Percentiles rank a stretch among this genome's conserved stretches.
Evolutionary conservation across 1,284 basidiomycete species (phyloP).

Genomic region (Taiwanofungus camphoratus): DNA sequence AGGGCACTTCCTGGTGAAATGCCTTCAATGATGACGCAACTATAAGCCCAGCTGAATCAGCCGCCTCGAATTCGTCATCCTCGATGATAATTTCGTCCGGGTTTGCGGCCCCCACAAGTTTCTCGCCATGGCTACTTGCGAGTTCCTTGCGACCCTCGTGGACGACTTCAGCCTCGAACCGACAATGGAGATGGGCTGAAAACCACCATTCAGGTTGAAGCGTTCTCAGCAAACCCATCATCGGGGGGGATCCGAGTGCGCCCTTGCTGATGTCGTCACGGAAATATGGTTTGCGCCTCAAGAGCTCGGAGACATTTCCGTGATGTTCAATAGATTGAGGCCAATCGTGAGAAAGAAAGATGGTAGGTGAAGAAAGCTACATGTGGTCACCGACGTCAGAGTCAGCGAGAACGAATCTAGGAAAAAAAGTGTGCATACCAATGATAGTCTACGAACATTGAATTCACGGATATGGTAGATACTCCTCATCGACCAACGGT

Average conservation of each 20-base stretch:
- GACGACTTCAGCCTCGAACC: slow-evolving; percentile 66
- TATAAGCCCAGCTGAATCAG: slow-evolving; percentile 2
- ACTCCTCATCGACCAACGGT: slow-evolving; percentile 67
- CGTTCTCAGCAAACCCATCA: slow-evolving; percentile 71
- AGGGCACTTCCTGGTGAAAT: neutral
- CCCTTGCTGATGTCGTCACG: slow-evolving; percentile 67
- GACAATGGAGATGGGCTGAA: slow-evolving; percentile 89
- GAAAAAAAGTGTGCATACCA: slow-evolving; percentile 43
- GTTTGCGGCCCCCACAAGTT: slow-evolving; percentile 28
- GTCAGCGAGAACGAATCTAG: slow-evolving; percentile 1
- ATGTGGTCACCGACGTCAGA: slow-evolving; percentile 2
- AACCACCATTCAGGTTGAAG: slow-evolving; percentile 94
- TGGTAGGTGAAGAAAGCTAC: slow-evolving; percentile 57
- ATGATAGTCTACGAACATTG: slow-evolving; percentile 74
- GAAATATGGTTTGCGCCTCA: slow-evolving; percentile 83
- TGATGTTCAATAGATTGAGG: slow-evolving; percentile 82
- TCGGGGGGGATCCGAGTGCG: slow-evolving; percentile 83
- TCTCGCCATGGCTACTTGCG: neutral
- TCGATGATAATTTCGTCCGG: slow-evolving; percentile 67
- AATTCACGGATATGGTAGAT: slow-evolving; percentile 92
- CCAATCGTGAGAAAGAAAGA: slow-evolving; percentile 98
- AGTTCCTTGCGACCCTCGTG: slow-evolving; percentile 32
- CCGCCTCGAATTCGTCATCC: slow-evolving; percentile 30
- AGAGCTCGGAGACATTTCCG: slow-evolving; percentile 64
- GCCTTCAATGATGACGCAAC: neutral